Percentiles rank a stretch among this genome's conserved stretches.
phyloP scores from a whole-genome alignment of 257 asterid species.

The Solanum piurae region DNA sequence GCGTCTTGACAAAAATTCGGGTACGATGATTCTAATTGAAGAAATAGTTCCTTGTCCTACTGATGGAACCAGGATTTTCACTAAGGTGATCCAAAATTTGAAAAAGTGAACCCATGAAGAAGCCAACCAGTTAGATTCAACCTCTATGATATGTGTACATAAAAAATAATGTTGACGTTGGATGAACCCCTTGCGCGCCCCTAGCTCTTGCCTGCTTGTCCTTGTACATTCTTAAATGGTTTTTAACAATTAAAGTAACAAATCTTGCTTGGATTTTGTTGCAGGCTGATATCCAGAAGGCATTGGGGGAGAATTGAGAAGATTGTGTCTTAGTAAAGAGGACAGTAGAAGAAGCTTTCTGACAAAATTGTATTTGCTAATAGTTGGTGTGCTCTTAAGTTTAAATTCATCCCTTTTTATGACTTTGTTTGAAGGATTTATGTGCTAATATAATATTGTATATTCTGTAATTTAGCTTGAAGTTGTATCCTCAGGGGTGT shows the following conservation, averaged over 20 bases:
- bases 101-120: too few species aligned
- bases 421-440: neutral
- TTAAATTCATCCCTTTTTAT: neutral
- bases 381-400: neutral
- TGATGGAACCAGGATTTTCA: neutral
- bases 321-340: neutral
- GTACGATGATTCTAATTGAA: neutral
- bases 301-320: constrained; percentile 43
- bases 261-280: constrained; percentile 5
- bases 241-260: neutral
- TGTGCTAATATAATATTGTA: neutral
- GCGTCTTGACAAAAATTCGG: neutral
- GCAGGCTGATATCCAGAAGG: constrained; percentile 60
- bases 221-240: neutral
- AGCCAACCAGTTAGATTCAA: neutral
- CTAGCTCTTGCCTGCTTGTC: neutral
- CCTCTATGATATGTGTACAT: neutral
- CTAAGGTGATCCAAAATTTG: too few species aligned
- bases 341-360: neutral
- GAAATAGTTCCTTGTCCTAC: neutral
- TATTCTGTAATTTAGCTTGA: neutral
- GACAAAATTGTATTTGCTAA: neutral
- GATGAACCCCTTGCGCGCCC: neutral
- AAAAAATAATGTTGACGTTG: neutral
- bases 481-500: neutral